Conservation (phyloP, 495 filamentous ascomycete species). For the Astrothelium subdiscretum region DNA sequence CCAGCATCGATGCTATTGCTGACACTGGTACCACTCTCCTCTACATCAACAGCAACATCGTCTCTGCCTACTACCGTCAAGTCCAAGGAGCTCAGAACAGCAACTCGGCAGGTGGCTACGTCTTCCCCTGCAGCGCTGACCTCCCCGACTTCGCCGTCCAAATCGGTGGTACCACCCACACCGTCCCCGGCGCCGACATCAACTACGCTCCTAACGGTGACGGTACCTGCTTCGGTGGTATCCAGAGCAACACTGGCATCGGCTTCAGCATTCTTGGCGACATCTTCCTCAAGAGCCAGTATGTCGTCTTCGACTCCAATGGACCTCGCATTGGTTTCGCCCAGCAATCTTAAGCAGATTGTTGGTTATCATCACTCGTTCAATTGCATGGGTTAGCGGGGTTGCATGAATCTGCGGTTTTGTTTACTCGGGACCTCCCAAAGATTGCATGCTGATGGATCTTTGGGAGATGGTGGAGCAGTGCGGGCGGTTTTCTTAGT, state of each 20-base stretch:
- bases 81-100: conserved; percentile 41
- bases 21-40: conserved; percentile 66
- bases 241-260: conserved; percentile 43
- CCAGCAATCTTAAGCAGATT: conserved; percentile 7
- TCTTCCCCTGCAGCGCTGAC: conserved; percentile 50
- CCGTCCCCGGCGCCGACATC: conserved; percentile 45
- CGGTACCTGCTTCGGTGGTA: conserved; percentile 27
- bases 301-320: conserved; percentile 58
- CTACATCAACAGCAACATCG: conserved; percentile 45
- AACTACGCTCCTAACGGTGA: conserved; percentile 37
- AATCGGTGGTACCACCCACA: conserved; percentile 37
- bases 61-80: conserved; percentile 51
- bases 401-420: neutral
- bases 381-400: conserved; percentile 1
- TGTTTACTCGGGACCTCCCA: neutral
- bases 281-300: conserved; percentile 67
- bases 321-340: conserved; percentile 53
- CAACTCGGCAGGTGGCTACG: conserved; percentile 46
- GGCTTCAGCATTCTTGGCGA: conserved; percentile 65
- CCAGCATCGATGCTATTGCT: conserved; percentile 38
- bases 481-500: neutral
- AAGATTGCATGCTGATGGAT: neutral
- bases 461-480: neutral
- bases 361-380: neutral
- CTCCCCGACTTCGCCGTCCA: conserved; percentile 53